Percentiles rank a stretch among this genome's conserved stretches.
These are phyloP conservation scores for Carnegiea gigantea DNA, from an alignment of 179 eudicot genomes.

Conservation along the genomic window DNA sequence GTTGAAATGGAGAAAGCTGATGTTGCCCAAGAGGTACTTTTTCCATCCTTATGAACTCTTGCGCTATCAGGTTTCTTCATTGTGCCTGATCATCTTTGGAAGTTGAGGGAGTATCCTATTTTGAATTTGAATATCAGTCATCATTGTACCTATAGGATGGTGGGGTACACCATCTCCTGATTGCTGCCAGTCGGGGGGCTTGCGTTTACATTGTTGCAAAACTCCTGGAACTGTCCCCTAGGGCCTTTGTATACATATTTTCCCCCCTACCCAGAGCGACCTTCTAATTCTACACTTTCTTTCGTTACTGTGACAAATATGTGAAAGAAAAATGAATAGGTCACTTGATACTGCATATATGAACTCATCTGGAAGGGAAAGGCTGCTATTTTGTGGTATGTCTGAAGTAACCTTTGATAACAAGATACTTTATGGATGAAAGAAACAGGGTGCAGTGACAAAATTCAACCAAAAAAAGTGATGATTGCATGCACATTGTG, in stretches of 20 bases:
- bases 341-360: too few species aligned
- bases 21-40: constrained; percentile 77
- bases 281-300: neutral
- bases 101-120: neutral
- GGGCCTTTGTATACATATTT: too few species aligned
- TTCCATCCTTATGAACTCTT: neutral
- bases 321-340: too few species aligned
- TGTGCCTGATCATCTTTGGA: neutral
- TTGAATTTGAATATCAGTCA: neutral
- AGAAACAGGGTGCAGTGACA: too few species aligned
- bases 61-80: neutral
- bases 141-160: neutral
- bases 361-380: too few species aligned
- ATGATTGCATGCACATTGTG: neutral
- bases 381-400: too few species aligned
- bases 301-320: neutral
- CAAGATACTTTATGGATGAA: too few species aligned
- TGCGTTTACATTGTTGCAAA: neutral
- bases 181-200: neutral
- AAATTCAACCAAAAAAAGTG: neutral
- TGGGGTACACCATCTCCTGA: too few species aligned
- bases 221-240: neutral
- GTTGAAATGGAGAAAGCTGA: constrained; percentile 80
- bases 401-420: too few species aligned
- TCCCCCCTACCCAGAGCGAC: neutral